phyloP scores from a whole-genome alignment of 768 basidiomycete genomes.

The Lactarius indigo region DNA sequence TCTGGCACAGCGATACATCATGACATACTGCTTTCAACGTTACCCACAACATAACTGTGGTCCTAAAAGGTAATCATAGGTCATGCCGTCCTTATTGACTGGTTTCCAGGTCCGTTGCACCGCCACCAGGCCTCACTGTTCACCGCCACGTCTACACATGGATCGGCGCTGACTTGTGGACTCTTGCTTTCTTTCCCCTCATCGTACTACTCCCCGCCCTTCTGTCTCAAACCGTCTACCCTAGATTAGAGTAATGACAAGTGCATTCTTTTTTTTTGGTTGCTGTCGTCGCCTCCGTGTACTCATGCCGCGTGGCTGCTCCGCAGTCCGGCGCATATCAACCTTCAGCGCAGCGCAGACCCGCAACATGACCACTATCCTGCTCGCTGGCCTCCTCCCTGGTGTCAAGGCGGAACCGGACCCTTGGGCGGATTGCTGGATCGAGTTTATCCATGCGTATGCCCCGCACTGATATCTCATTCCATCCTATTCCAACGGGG shows the following conservation, averaged over 20 bases:
- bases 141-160: too few relatives aligned
- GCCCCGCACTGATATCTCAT: background rate
- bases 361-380: background rate
- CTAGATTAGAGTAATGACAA: background rate
- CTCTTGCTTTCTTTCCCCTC: background rate
- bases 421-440: constrained; percentile 3
- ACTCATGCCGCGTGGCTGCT: background rate
- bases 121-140: too few relatives aligned
- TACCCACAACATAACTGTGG: too few relatives aligned
- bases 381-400: background rate
- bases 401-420: background rate
- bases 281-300: background rate
- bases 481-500: background rate
- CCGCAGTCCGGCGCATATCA: background rate
- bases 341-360: background rate
- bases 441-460: background rate
- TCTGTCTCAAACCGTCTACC: background rate
- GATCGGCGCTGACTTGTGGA: too few relatives aligned
- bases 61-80: too few relatives aligned
- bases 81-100: too few relatives aligned
- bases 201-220: background rate
- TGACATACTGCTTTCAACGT: too few relatives aligned
- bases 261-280: background rate
- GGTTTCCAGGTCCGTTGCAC: too few relatives aligned
- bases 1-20: background rate